Evolutionary conservation across 345 rosid genomes (phyloP).

Genomic region (Citrus maxima): DNA sequence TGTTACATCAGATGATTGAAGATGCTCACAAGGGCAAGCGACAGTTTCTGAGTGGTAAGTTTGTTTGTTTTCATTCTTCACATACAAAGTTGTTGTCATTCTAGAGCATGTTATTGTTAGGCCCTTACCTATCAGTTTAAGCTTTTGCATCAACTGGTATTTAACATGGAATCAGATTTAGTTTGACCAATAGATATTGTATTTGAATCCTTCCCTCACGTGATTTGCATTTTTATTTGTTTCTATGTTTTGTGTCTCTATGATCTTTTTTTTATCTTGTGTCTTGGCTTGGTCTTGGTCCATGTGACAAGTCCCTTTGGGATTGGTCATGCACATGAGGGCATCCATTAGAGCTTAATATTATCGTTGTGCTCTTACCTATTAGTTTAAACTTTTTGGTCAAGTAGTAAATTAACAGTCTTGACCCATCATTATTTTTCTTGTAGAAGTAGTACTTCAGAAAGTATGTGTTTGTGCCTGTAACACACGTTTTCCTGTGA

Average conservation of each 20-base stretch:
- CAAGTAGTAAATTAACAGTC: not conserved
- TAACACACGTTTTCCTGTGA: slow-evolving; percentile 25
- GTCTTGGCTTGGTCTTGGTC: not conserved
- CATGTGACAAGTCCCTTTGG: not conserved
- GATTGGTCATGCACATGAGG: not conserved
- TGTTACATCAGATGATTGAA: slow-evolving; percentile 94
- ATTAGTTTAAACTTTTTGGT: not conserved
- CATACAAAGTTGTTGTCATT: not conserved
- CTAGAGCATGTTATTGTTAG: not conserved
- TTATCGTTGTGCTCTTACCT: not conserved
- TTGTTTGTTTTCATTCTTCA: slow-evolving; percentile 15
- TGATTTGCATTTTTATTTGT: not conserved
- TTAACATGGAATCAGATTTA: not conserved
- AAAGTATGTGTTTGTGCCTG: slow-evolving; percentile 11
- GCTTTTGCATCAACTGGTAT: not conserved
- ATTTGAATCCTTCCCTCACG: not conserved
- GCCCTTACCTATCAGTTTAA: not conserved
- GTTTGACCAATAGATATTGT: not conserved
- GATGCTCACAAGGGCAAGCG: slow-evolving; percentile 97
- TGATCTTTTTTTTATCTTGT: too few species aligned
- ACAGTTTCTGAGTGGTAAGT: slow-evolving; percentile 90
- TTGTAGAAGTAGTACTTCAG: not conserved
- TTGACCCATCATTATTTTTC: slow-evolving; percentile 17
- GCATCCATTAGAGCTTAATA: not conserved
- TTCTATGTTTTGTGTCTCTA: not conserved